Evolutionary conservation across 129 eudicot genomes (phyloP), one percentile per base, ranked within the genome.

Genomic region (Tanacetum coccineum): DNA sequence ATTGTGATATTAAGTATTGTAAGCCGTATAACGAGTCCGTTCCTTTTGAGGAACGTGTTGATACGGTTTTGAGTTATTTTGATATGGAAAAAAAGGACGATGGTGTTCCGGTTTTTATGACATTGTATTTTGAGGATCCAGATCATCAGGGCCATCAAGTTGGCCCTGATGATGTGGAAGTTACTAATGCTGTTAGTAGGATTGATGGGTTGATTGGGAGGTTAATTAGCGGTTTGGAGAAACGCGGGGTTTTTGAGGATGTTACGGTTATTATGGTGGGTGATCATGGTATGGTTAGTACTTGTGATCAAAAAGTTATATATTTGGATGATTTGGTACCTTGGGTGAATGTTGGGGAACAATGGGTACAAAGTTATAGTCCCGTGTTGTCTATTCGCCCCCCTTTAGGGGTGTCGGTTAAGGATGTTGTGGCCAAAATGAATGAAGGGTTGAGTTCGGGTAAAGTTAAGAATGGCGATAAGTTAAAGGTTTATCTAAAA

Each of bases 241-340:
- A 73, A 6, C 82, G 89, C 17, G 85, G 87, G 51, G 74, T 85
- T 64, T 88, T 85, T 70, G 82, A 88, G 66, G 96, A 88, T 74
- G 96, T 88, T 26, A 85, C 64, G 3, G 74, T 88, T 6, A 81
- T 88, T 9, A 50, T 85, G 83, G 81, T 88, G 6, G 96, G 96
- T 57, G 96, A 88, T 82, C 96, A 88, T 74, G 96, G 92, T 0
- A 85, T 88, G 96, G 96, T 82, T 28, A 91, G 96, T 22, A 88
- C 96, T 13, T 88, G 96, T 53, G 96, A 88, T 76, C 68, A 80
- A 66, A 88, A 85, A 55, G 9, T 85, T 25, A 78, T 88, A 9
- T 76, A 72, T 76, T 72, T 88, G 20, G 91, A 85, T 28, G 96
- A 85, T 78, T 76, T 88, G 59, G 81, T 76, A 58, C 62, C 85